Base-by-base conservation (phyloP, 495 filamentous ascomycete genomes). In the Peziza echinospora region DNA sequence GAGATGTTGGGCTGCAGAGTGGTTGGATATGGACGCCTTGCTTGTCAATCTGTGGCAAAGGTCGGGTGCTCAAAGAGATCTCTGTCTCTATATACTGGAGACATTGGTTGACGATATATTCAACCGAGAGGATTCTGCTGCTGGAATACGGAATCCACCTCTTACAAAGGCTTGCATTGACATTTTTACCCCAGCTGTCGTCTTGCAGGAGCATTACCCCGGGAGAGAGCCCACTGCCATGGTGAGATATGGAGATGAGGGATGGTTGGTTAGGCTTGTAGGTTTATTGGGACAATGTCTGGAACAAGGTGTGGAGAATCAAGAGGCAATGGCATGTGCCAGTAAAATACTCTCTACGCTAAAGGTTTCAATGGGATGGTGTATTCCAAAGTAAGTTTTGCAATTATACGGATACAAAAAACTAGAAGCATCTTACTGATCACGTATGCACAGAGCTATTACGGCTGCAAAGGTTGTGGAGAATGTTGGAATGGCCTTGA, bases 91-190 rank as follows among this genome's bases (percentile, higher is more conserved):
- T 24, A 72, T 94, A 37, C 67, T 99, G 45, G 89, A 96, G 64
- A 83, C 77, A n/a, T 68, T 96, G 41, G 92, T 86, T 3, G 91
- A 96, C 52, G 91, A 94, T 52, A 73, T 96, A 24, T 93, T 94
- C 63, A 82, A 78, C 51, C 73, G 78, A 3, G 89, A 96, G 51
- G 89, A 96, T 64, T 69, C 78, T 3, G 76, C 81, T 4, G 86
- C 85, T 22, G 82, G 76, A 11, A 57, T 93, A 47, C 76, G 89
- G 41, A 82, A 84, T 54, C 76, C 73, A 26, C 75, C 82, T 21
- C 69, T 99, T 46, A 91, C 84, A 58, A 80, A 80, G 55, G 80
- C 82, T 8, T 80, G 86, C 55, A 78, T 93, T 47, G 87, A 96
- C 52, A 84, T 96, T 44, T 92, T 93, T 59, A 84, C 83, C 0